Evolutionary conservation across 202 grass and related monocot genomes (phyloP), one percentile per base, ranked within the genome.

Genomic region (Setaria italica): DNA sequence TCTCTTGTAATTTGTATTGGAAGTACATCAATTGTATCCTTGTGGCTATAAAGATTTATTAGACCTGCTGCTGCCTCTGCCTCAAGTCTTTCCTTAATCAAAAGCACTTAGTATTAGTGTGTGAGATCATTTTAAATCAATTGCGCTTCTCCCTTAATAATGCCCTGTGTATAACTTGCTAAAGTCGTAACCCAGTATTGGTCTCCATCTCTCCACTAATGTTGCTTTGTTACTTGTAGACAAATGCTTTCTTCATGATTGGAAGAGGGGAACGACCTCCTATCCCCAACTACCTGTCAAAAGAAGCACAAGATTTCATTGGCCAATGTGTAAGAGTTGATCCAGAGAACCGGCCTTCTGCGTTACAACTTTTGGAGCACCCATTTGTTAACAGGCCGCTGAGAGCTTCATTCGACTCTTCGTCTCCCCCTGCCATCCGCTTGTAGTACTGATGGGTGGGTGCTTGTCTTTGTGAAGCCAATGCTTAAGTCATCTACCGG

Each of bases 251-350:
- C 60, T 99, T 87, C 84, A 91, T 82, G 88, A 99, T 99, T 80
- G 97, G 97, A 78, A 88, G 50, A 68, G 97, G 92, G 55, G 92
- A 99, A 70, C 90, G 63, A 46, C 97, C 97, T 73, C 67, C 87
- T 14, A 97, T 99, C 49, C 97, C 97, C 20, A 82, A 60, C 46
- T 64, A 60, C 43, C 78, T 99, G 65, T 94, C 97, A 17, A 78
- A 74, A 87, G 94, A 97, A 70, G 97, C 94, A 25, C 78, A 87
- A 72, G 94, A 97, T 90, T 99, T 99, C 64, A 97, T 99, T 35
- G 33, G 80, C 47, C 90, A 93, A 42, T 99, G 97, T 85, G 89
- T 94, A 68, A 87, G 78, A 90, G 90, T 97, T 63, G 85, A 93
- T 76, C 87, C 97, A 42, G 88, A 97, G 55, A 75, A 87, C 50